Base-by-base conservation (phyloP, 495 filamentous ascomycete species). In the Geopyxis carbonaria region DNA sequence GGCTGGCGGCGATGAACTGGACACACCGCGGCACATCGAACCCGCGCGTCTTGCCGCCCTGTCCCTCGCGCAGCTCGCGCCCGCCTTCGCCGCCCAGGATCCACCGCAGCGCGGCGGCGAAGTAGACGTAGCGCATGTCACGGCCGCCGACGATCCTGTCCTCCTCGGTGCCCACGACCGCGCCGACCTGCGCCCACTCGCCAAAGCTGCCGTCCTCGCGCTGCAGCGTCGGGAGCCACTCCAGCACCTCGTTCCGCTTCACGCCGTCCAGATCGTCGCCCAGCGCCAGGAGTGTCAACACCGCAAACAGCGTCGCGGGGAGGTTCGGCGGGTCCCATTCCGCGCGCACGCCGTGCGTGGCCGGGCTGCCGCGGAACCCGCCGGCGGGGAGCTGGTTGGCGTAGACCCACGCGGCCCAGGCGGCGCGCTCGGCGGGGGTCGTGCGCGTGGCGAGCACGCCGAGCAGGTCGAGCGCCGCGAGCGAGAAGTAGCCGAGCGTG, bases 191-290 rank as follows among this genome's bases (percentile, higher is more conserved):
- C 3, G 86, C 46, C 20, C 76, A 65, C 57, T 97, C 85, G 2
- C 87, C 91, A 60, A 97, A 97, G 48, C 84, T 87, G 10, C 89
- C 89, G 55, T 94, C 78, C 2, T 61, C 57, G 10, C 84, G 69
- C 66, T 97, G 89, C 60, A 94, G 50, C 42, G 59, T 70, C 39
- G 62, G 67, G 36, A 97, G 62, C 78, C 85, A 91, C 23, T 58
- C 51, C 44, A 94, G 57, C 48, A 77, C 78, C 40, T 69, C 69
- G 31, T 48, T 63, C 41, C 78, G 68, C 50, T 77, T 71, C 13
- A 95, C 72, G 5, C 76, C 42, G n/a, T 23, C 43, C 34, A 47
- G 9, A 43, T 32, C 27, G 31, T 91, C 80, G 0, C 78, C 78
- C 15, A 93, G 55, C n/a, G 86, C 63, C 1, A 76, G 63, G 14